These are phyloP conservation scores for Lepidium aucheri DNA, from an alignment of 345 rosid species.

Conservation along the genomic window DNA sequence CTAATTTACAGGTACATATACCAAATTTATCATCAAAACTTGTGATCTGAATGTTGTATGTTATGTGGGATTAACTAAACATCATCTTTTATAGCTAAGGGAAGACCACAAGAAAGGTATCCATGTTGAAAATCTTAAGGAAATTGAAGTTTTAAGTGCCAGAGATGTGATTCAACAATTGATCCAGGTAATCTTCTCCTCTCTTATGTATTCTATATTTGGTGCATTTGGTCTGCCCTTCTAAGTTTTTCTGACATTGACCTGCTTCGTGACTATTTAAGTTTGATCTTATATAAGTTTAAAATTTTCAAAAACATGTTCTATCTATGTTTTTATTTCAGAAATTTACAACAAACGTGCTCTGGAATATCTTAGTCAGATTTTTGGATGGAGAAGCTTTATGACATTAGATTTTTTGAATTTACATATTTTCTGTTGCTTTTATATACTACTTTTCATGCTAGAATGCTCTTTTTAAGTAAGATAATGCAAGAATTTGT, in stretches of 20 bases:
- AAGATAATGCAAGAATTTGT: neutral
- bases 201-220: neutral
- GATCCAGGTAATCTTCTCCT: constrained; percentile 46
- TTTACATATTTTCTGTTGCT: neutral
- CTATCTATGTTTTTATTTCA: neutral
- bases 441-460: neutral
- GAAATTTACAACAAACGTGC: neutral
- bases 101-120: constrained; percentile 93
- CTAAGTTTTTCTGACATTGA: neutral
- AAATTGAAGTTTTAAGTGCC: constrained; percentile 81
- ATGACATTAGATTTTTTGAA: neutral
- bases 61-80: neutral
- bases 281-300: neutral
- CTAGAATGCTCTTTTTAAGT: neutral
- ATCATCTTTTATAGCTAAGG: constrained; percentile 48
- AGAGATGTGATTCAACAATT: constrained; percentile 89
- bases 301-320: neutral
- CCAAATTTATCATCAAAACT: neutral
- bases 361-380: neutral
- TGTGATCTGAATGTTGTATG: neutral
- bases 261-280: neutral
- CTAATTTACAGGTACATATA: constrained; percentile 64
- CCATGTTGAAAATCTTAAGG: constrained; percentile 89
- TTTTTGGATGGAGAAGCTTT: neutral
- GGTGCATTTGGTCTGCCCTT: neutral